Base-by-base conservation (phyloP, 441 rosid genomes). In the Pelargonium fulgidum region DNA sequence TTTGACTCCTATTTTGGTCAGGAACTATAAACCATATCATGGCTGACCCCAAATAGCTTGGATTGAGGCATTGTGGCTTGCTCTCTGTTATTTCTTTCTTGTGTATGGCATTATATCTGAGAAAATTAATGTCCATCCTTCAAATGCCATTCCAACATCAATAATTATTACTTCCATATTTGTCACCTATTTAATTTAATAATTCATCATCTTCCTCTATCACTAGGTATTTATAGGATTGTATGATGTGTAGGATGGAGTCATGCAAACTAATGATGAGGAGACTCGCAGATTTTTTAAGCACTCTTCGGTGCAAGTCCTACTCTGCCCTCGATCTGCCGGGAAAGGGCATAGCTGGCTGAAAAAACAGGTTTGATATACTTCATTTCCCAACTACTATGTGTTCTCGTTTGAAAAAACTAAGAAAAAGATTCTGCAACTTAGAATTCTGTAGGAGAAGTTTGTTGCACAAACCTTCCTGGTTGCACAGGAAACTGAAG, bases 251-350 rank as follows among this genome's bases (percentile, higher is more conserved):
- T 83, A 94, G 98, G 97, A 90, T 85, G 99, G 99, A 33, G 78
- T 92, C 61, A 94, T 94, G 98, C 83, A 74, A 62, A 94, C 99
- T 26, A 96, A 94, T 76, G 98, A 94, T 73, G 98, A 92, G 80
- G 98, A 95, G 84, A 92, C 98, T 64, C 90, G 97, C 8, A 85
- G 87, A 5, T 92, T 90, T 77, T 95, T 95, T 78, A 95, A 95
- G 78, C 87, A 85, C 69, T 95, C 99, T 1, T 90, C 96, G 0
- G 98, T 95, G 68, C 91, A 86, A 68, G 96, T 90, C 73, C 79
- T 95, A 72, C 92, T 90, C 44, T 90, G 96, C 76, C 96, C 99
- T 17, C 91, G 99, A 2, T 75, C 78, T 77, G 97, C 98, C 70
- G 96, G 98, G 70, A 94, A 92, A 76, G 76, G 79, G 42, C 93